Evolutionary conservation across 139 green algal genomes (phyloP).

Genomic region (Picochlorum sp.): DNA sequence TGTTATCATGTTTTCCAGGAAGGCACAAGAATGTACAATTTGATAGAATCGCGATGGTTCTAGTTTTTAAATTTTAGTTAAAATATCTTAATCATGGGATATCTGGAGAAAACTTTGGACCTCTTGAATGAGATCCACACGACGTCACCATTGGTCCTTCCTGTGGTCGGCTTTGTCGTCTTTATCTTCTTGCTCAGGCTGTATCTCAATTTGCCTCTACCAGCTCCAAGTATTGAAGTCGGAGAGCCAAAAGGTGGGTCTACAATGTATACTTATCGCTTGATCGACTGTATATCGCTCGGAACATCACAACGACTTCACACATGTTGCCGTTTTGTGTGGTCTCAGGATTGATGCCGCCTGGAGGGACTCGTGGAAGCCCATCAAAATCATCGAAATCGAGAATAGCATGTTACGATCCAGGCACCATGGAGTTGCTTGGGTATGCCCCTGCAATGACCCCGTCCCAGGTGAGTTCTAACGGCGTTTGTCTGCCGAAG

Average conservation of each 20-base stretch:
- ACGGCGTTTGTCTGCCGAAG: not conserved
- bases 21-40: no score
- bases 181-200: not conserved
- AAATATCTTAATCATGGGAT: no score
- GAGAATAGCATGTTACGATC: conserved; percentile 78
- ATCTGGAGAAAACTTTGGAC: not conserved
- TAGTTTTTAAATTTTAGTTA: no score
- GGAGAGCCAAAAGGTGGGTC: no score
- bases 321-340: no score
- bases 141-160: not conserved
- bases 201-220: not conserved
- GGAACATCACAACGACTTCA: no score
- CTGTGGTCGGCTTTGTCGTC: not conserved
- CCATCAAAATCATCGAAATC: conserved; percentile 6
- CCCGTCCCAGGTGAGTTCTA: conserved; percentile 17
- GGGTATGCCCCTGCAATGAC: conserved; percentile 75
- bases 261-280: no score
- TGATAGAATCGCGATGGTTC: no score
- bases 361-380: not conserved
- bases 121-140: not conserved
- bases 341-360: not conserved
- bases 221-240: not conserved
- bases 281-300: no score
- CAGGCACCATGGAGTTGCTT: conserved; percentile 71
- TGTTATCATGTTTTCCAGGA: no score